Evolutionary conservation across 208 protist genomes (phyloP), one percentile per base, ranked within the genome.

Genomic region (Leishmania major): DNA sequence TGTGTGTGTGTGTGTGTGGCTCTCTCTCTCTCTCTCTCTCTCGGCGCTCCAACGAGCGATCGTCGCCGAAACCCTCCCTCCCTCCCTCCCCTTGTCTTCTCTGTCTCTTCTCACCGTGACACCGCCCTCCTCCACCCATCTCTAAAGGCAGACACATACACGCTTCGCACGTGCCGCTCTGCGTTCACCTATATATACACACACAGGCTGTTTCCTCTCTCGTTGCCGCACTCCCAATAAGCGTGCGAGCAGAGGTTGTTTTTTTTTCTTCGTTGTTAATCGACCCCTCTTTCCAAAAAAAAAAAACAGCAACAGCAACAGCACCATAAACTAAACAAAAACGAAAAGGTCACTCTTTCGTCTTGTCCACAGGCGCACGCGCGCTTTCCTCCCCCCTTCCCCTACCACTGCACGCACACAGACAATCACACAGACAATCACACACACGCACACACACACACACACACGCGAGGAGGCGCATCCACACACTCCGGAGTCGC

Each of bases 391-490:
- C 43, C 43, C 2, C 11, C 35, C 55, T 37, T 19, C n/a, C 75
- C 35, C n/a, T 15, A 6, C 22, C 31, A 2, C 73, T 19, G 31
- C 49, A 62, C 49, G 62, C 73, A 77, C 70, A 75, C 49, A 62
- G n/a, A 62, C 49, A 77, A n/a, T n/a, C 73, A 77, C 70, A 75
- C 49, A 62, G n/a, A 62, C 49, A 77, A n/a, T n/a, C n/a, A 62
- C 73, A 77, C 73, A 77, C 49, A 77, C 73, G 45, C 28, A 77
- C 49, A 77, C 70, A 75, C n/a, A 62, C 73, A 62, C 49, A 77
- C n/a, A 62, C 73, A 77, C 73, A 77, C 49, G n/a, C 0, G 31
- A 45, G 62, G 45, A 77, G 51, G 51, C 73, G 35, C 73, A 77
- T 47, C 59, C 49, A 37, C 73, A 62, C 47, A 31, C 53, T 3